Evolutionary conservation across 179 eudicot species (phyloP).

Genomic region (Gypsophila paniculata): DNA sequence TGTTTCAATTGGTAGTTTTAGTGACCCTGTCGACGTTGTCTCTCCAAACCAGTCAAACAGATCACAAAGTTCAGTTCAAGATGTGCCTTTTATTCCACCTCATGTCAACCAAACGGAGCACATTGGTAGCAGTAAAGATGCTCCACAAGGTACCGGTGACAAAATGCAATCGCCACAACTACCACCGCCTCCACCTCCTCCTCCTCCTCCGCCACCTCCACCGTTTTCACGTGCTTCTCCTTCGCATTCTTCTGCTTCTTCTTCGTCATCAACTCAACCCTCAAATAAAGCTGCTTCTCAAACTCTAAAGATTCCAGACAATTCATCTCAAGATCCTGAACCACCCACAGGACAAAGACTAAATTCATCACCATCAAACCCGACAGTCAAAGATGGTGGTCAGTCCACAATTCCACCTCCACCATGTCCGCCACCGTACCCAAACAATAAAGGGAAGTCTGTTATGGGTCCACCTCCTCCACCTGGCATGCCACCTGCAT

Average conservation of each 20-base stretch:
- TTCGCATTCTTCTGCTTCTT: not conserved
- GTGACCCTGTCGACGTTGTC: conserved; percentile 35
- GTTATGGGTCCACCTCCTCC: conserved; percentile 61
- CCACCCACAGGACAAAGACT: conserved; percentile 23
- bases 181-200: conserved; percentile 28
- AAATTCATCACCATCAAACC: conserved; percentile 20
- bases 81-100: conserved; percentile 17
- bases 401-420: conserved; percentile 53
- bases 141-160: conserved; percentile 1
- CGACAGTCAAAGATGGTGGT: conserved; percentile 25
- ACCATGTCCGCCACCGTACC: conserved; percentile 51
- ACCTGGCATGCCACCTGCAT: conserved; percentile 29
- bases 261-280: conserved; percentile 23
- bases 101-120: conserved; percentile 3
- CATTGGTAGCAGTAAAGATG: conserved; percentile 7
- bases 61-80: conserved; percentile 15
- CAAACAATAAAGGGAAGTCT: conserved; percentile 27
- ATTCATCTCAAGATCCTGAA: conserved; percentile 21
- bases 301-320: conserved; percentile 14
- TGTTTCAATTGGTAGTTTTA: conserved; percentile 49
- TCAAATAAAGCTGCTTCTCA: conserved; percentile 6
- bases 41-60: conserved; percentile 33
- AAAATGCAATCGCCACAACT: conserved; percentile 11
- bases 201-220: conserved; percentile 39
- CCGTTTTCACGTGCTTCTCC: conserved; percentile 21